Conservation (phyloP, 108 stramenopile genomes). For the Stephanodiscus minutulus region DNA sequence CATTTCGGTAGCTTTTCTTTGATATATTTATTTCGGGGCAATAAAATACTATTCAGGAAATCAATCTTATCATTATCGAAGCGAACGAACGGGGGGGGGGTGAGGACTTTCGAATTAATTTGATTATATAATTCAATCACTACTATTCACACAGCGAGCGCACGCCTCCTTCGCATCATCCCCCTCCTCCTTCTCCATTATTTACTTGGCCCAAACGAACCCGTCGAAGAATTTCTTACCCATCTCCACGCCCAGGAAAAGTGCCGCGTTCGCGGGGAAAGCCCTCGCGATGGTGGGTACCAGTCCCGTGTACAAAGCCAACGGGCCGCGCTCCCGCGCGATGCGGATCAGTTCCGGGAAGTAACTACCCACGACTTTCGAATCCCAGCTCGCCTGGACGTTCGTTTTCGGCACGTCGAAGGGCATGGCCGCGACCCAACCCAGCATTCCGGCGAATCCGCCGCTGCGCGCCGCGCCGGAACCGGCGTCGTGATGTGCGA, state of each 20-base stretch:
- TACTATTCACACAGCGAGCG: too few species aligned
- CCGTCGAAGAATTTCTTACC: conserved; percentile 86
- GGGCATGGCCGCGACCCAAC: conserved; percentile 88
- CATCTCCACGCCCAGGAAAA: conserved; percentile 90
- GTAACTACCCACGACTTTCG: conserved; percentile 82
- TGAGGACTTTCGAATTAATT: too few species aligned
- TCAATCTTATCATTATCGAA: too few species aligned
- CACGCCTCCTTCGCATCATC: too few species aligned
- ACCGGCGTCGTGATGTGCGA: too few species aligned
- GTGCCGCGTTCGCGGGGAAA: conserved; percentile 90
- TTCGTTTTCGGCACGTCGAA: conserved; percentile 94
- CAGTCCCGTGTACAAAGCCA: conserved; percentile 79
- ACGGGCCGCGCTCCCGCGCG: conserved; percentile 67
- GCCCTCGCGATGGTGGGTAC: conserved; percentile 84
- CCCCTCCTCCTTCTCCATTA: too few species aligned
- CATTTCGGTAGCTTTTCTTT: too few species aligned
- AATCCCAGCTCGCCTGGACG: conserved; percentile 86
- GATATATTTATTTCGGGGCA: too few species aligned
- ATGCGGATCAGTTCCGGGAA: conserved; percentile 80
- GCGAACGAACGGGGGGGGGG: too few species aligned
- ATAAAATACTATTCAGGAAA: too few species aligned
- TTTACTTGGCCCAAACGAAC: conserved; percentile 45
- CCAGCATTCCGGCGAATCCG: conserved; percentile 88
- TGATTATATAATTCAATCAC: too few species aligned
- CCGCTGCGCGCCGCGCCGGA: too few species aligned